Percentiles rank a stretch among this genome's conserved stretches.
Conservation (phyloP, 2,329 filamentous ascomycete species). For the Aureobasidium vineae region DNA sequence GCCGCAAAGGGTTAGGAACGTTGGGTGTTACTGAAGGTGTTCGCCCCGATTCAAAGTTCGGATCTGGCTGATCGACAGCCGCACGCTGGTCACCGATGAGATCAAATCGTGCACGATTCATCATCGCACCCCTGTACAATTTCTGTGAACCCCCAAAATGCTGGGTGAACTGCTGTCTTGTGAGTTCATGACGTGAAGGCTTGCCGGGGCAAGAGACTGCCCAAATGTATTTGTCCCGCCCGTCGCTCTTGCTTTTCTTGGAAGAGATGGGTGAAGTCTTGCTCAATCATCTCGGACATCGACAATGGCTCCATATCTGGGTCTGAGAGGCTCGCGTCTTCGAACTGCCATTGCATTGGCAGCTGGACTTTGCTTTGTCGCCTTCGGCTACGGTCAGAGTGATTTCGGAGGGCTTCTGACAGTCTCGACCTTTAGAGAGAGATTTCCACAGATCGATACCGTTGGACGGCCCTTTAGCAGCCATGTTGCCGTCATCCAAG, state of each 20-base stretch:
- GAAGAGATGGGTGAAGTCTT: slow-evolving; percentile 11
- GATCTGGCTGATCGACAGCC: slow-evolving; percentile 24
- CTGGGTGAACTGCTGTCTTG: slow-evolving; percentile 10
- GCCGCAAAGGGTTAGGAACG: not conserved
- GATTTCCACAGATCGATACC: slow-evolving; percentile 46
- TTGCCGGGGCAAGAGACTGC: not conserved
- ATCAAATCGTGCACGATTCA: slow-evolving; percentile 21
- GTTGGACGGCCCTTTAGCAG: slow-evolving; percentile 38
- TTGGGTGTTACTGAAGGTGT: not conserved
- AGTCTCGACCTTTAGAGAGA: slow-evolving; percentile 58
- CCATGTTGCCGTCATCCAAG: slow-evolving; percentile 46
- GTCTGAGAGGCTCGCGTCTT: slow-evolving; percentile 29
- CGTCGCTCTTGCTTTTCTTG: slow-evolving; percentile 13
- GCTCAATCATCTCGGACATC: not conserved
- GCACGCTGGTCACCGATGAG: slow-evolving; percentile 18
- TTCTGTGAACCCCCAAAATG: slow-evolving; percentile 4
- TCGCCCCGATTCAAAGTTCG: not conserved
- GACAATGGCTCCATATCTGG: slow-evolving; percentile 30
- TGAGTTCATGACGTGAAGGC: slow-evolving; percentile 24
- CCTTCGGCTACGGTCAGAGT: slow-evolving; percentile 64
- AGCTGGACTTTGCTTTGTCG: slow-evolving; percentile 33
- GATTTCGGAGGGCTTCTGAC: slow-evolving; percentile 58
- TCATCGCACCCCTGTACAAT: slow-evolving; percentile 23
- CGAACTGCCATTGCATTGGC: slow-evolving; percentile 31
- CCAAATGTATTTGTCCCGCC: slow-evolving; percentile 15